These are phyloP conservation scores for Aspergillus luchuensis DNA, from an alignment of 2,329 filamentous ascomycete genomes.

Conservation along the genomic window DNA sequence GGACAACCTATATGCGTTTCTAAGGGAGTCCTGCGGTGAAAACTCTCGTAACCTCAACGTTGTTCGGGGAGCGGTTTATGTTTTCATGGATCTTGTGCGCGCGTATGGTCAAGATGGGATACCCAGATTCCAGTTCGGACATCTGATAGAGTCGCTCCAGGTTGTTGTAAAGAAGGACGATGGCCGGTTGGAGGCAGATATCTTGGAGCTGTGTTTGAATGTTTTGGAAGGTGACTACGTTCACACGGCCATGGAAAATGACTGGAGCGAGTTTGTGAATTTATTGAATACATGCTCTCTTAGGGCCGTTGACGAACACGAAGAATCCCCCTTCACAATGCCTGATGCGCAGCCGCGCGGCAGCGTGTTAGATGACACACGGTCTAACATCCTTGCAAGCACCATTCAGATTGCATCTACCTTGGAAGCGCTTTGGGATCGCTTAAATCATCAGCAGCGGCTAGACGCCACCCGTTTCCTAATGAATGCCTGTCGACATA, in stretches of 20 bases:
- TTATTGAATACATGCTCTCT: constrained; percentile 40
- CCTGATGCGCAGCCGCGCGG: constrained; percentile 28
- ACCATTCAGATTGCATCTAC: constrained; percentile 40
- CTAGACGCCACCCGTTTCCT: constrained; percentile 40
- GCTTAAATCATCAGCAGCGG: constrained; percentile 38
- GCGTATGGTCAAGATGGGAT: constrained; percentile 44
- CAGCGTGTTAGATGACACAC: constrained; percentile 37
- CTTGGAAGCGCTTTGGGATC: constrained; percentile 42
- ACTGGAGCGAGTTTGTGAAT: constrained; percentile 38
- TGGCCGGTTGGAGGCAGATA: constrained; percentile 42
- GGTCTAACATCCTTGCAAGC: constrained; percentile 42
- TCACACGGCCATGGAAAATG: constrained; percentile 32
- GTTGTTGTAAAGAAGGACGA: constrained; percentile 40
- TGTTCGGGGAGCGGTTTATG: constrained; percentile 43
- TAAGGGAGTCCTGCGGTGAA: constrained; percentile 37
- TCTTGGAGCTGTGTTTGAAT: constrained; percentile 44
- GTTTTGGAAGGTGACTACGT: constrained; percentile 43
- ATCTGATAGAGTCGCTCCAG: constrained; percentile 39
- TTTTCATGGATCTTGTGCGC: constrained; percentile 44
- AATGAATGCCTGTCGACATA: constrained; percentile 37
- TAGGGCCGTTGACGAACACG: constrained; percentile 34
- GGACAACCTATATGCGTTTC: constrained; percentile 38
- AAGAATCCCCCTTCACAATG: constrained; percentile 22
- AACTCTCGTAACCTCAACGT: constrained; percentile 43
- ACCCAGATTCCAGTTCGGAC: constrained; percentile 40